phyloP scores from a whole-genome alignment of 2,329 filamentous ascomycete genomes.

The Zasmidium angulare region DNA sequence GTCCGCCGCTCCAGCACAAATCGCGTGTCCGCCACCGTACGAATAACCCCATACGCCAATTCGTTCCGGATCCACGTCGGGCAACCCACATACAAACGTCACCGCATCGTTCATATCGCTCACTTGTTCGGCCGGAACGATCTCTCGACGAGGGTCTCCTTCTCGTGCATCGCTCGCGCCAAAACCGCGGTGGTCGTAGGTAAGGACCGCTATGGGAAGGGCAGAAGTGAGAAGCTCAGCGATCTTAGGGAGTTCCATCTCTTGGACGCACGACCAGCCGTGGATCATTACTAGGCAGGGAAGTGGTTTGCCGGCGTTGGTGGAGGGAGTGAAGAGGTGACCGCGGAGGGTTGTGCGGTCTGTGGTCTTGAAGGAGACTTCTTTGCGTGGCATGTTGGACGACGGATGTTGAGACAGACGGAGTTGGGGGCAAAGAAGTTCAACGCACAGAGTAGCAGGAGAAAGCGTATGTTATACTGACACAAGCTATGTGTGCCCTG shows the following conservation, averaged over 20 bases:
- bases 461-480: no score
- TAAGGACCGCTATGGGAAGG: conserved; percentile 29
- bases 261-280: conserved; percentile 20
- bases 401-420: no score
- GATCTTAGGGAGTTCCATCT: conserved; percentile 23
- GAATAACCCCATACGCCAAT: conserved; percentile 42
- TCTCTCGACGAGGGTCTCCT: conserved; percentile 35
- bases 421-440: not conserved
- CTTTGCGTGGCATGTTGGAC: conserved; percentile 1
- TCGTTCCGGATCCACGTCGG: conserved; percentile 33
- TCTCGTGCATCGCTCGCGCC: conserved; percentile 31
- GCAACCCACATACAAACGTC: conserved; percentile 37
- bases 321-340: conserved; percentile 13
- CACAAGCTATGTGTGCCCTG: no score
- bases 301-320: conserved; percentile 1
- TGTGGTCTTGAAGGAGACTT: not conserved
- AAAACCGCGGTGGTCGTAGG: conserved; percentile 39
- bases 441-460: no score
- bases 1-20: conserved; percentile 42
- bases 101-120: conserved; percentile 41
- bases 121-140: conserved; percentile 33
- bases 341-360: conserved; percentile 20
- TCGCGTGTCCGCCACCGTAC: conserved; percentile 42
- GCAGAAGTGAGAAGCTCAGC: conserved; percentile 18
- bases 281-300: conserved; percentile 22